phyloP scores from a whole-genome alignment of 768 basidiomycete species.

The Termitomyces sp. region DNA sequence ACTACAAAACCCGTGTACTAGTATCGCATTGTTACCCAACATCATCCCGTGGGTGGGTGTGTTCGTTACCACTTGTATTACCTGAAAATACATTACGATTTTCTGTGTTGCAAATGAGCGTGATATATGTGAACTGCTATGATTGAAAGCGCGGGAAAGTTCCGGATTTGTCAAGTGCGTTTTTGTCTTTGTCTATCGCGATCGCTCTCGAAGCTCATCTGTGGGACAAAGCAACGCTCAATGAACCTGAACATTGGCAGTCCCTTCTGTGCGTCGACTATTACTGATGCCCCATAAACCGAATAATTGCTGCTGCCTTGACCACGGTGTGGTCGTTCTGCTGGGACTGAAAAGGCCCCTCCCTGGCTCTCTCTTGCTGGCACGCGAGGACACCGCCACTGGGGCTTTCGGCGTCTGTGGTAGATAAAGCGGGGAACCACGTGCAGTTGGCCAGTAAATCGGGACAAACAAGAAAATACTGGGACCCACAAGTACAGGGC shows the following conservation, averaged over 20 bases:
- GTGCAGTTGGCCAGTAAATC: constrained; percentile 9
- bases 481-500: constrained; percentile 22
- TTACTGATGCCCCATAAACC: not conserved
- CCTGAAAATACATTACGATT: constrained; percentile 7
- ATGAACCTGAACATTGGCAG: not conserved
- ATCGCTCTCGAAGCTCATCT: not conserved
- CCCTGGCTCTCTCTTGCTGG: not conserved
- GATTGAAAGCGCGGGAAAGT: not conserved
- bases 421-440: not conserved
- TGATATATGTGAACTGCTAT: not conserved
- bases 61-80: constrained; percentile 16
- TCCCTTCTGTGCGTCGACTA: not conserved
- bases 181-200: not conserved
- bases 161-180: not conserved
- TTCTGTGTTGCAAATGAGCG: not conserved
- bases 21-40: constrained; percentile 24
- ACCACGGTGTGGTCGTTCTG: not conserved
- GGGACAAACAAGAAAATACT: constrained; percentile 22
- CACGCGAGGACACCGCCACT: no score
- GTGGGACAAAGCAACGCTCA: not conserved
- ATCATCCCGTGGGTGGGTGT: constrained; percentile 16
- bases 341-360: no score
- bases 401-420: not conserved
- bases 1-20: constrained; percentile 44
- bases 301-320: not conserved